Evolutionary conservation across 1,284 basidiomycete genomes (phyloP).

Genomic region (Abortiporus biennis): DNA sequence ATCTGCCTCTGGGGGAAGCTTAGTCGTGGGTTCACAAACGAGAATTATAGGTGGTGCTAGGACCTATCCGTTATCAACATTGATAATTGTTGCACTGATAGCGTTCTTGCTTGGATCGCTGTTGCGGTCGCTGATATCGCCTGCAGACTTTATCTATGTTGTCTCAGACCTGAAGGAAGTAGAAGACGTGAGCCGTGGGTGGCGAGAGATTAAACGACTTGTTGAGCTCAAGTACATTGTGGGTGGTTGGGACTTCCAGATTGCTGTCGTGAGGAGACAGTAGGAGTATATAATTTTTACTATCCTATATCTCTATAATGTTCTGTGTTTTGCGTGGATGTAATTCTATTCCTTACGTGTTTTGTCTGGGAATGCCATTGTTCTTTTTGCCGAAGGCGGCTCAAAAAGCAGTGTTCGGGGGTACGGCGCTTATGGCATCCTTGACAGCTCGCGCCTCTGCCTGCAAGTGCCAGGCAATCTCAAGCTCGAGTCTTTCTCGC

Average conservation of each 20-base stretch:
- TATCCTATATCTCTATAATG: not conserved
- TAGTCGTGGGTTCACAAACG: not conserved
- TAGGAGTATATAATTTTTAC: conserved; percentile 22
- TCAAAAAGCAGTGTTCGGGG: not conserved
- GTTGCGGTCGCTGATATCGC: conserved; percentile 78
- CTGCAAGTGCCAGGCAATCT: conserved; percentile 10
- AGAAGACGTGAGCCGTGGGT: conserved; percentile 48
- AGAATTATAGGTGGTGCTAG: conserved; percentile 1
- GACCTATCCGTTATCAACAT: conserved; percentile 46
- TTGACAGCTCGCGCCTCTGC: not conserved
- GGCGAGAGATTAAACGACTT: conserved; percentile 80
- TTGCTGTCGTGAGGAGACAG: conserved; percentile 72
- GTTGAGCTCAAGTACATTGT: conserved; percentile 73
- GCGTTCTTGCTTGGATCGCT: conserved; percentile 91
- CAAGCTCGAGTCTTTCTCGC: conserved; percentile 22
- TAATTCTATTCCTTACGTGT: not conserved
- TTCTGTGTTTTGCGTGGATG: not conserved
- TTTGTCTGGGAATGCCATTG: not conserved
- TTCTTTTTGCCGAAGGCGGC: not conserved
- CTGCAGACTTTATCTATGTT: conserved; percentile 89
- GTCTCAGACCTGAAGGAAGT: conserved; percentile 49
- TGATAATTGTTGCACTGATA: conserved; percentile 79
- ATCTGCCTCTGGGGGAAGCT: not conserved
- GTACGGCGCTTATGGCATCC: not conserved
- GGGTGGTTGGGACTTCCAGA: conserved; percentile 78